phyloP scores from a whole-genome alignment of 495 filamentous ascomycete genomes.

The Lichenothelia convexa region DNA sequence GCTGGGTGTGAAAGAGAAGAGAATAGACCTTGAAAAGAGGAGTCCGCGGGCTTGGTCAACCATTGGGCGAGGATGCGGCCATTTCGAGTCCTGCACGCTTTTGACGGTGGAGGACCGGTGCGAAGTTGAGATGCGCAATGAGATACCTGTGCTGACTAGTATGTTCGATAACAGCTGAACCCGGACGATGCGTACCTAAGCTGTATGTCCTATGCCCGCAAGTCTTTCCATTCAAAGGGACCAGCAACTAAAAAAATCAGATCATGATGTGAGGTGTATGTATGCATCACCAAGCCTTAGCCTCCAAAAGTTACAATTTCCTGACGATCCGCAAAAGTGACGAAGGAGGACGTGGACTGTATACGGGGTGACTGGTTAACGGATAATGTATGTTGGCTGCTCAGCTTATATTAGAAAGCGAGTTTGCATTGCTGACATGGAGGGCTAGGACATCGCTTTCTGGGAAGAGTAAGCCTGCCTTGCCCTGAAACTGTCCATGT shows the following conservation, averaged over 20 bases:
- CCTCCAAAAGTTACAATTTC: conserved; percentile 1
- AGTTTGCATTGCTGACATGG: too few relatives aligned
- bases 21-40: too few relatives aligned
- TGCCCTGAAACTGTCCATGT: not conserved
- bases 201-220: conserved; percentile 35
- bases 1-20: too few relatives aligned
- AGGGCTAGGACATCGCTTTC: conserved; percentile 66
- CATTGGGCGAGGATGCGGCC: too few relatives aligned
- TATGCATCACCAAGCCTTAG: conserved; percentile 7
- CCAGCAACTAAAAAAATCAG: conserved; percentile 20
- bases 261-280: conserved; percentile 55
- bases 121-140: not conserved
- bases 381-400: conserved; percentile 57
- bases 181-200: conserved; percentile 58
- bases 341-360: conserved; percentile 66
- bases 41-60: too few relatives aligned
- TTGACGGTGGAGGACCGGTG: too few relatives aligned
- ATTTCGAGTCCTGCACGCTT: not conserved
- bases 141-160: not conserved
- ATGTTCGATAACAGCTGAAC: conserved; percentile 27
- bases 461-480: conserved; percentile 71
- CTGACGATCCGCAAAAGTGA: conserved; percentile 32
- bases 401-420: not conserved
- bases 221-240: conserved; percentile 1
- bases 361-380: conserved; percentile 92